A percentile compares a stretch with the other conserved stretches of the same genome.
These are phyloP conservation scores for Rhodotorula graminis DNA, from an alignment of 768 basidiomycete genomes.

Conservation along the genomic window DNA sequence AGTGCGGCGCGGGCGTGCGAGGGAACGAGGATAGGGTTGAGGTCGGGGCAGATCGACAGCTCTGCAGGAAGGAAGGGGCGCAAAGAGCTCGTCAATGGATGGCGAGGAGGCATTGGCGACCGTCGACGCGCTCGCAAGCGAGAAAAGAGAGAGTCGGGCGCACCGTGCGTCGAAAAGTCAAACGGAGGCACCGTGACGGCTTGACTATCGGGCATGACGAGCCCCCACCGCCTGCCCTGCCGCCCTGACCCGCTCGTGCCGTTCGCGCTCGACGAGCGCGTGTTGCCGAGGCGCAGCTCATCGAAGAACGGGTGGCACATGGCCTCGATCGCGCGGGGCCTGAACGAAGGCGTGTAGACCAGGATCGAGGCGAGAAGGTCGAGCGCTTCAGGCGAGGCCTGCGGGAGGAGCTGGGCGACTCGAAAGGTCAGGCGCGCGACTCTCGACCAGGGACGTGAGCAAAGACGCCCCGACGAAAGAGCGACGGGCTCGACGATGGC, in stretches of 20 bases:
- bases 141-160: too few species aligned
- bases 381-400: slow-evolving; percentile 89
- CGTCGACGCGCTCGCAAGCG: too few species aligned
- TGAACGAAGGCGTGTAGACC: slow-evolving; percentile 86
- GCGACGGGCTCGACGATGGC: slow-evolving; percentile 84
- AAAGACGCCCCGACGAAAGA: neutral
- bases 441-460: neutral
- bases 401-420: slow-evolving; percentile 65
- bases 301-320: slow-evolving; percentile 82
- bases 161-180: slow-evolving; percentile 88
- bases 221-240: neutral
- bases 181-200: slow-evolving; percentile 78
- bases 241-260: neutral
- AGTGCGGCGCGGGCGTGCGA: slow-evolving; percentile 80
- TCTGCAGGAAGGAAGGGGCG: slow-evolving; percentile 55
- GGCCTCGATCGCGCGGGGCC: slow-evolving; percentile 78
- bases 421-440: too few species aligned
- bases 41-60: slow-evolving; percentile 88
- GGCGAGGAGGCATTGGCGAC: too few species aligned
- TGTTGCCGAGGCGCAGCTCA: slow-evolving; percentile 79
- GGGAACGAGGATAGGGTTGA: slow-evolving; percentile 84
- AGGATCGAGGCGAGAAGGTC: slow-evolving; percentile 84
- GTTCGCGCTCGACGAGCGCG: neutral
- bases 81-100: neutral
- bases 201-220: slow-evolving; percentile 80